phyloP scores from a whole-genome alignment of 768 basidiomycete species.

The Termitomyces sp. region DNA sequence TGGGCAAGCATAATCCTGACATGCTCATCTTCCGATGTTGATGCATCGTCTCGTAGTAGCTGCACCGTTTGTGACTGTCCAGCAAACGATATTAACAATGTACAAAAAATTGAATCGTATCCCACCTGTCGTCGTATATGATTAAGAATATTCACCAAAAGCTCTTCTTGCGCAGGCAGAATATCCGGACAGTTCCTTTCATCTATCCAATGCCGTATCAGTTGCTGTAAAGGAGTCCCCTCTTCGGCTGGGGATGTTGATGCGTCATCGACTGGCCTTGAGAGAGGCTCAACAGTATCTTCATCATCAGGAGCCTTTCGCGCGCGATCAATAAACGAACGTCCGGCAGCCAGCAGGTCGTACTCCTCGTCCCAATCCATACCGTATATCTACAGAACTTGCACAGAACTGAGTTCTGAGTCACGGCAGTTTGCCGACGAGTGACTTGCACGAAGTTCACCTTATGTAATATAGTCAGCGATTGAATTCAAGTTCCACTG shows the following conservation, averaged over 20 bases:
- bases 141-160: conserved; percentile 64
- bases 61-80: conserved; percentile 74
- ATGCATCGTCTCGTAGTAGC: conserved; percentile 71
- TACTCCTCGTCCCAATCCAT: conserved; percentile 39
- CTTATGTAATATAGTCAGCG: neutral
- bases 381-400: neutral
- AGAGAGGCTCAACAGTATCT: conserved; percentile 23
- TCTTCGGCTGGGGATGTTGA: conserved; percentile 19
- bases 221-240: conserved; percentile 60
- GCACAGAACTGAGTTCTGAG: neutral
- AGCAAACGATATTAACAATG: neutral
- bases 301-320: conserved; percentile 33
- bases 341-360: conserved; percentile 18
- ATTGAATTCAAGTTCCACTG: neutral
- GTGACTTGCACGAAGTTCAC: neutral
- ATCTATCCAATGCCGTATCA: conserved; percentile 83
- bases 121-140: conserved; percentile 80
- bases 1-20: conserved; percentile 90
- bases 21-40: conserved; percentile 89
- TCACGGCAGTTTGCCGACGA: neutral
- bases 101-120: neutral
- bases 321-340: conserved; percentile 27
- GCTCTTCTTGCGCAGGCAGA: conserved; percentile 63
- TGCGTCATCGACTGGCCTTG: conserved; percentile 4
- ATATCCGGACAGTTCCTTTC: conserved; percentile 81